A percentile compares a stretch with the other conserved stretches of the same genome.
phyloP scores from a whole-genome alignment of 2,329 filamentous ascomycete genomes.

The Anisogramma anomala region DNA sequence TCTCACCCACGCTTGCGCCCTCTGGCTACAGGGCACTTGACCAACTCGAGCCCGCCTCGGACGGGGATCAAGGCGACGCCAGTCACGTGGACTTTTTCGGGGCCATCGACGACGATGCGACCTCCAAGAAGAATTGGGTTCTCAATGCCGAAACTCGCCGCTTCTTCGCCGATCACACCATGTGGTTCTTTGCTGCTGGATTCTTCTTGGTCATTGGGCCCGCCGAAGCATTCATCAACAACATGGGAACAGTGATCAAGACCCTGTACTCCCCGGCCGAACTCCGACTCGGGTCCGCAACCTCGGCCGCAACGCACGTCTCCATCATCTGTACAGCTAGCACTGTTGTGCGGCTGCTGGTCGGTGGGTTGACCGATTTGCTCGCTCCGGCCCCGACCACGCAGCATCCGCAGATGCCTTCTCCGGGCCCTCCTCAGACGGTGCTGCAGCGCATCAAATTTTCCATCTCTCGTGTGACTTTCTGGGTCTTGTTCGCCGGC shows the following conservation, averaged over 20 bases:
- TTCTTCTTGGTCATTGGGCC: conserved; percentile 92
- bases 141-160: conserved; percentile 81
- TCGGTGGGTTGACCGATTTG: conserved; percentile 78
- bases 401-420: conserved; percentile 40
- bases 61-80: conserved; percentile 32
- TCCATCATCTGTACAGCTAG: conserved; percentile 85
- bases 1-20: conserved; percentile 35
- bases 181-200: conserved; percentile 87
- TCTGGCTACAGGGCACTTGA: conserved; percentile 49
- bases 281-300: conserved; percentile 30
- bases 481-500: conserved; percentile 65
- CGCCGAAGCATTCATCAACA: conserved; percentile 97
- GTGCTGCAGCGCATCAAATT: conserved; percentile 27
- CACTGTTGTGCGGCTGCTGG: conserved; percentile 79
- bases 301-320: conserved; percentile 74
- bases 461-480: conserved; percentile 63
- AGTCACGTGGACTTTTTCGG: conserved; percentile 28
- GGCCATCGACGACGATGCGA: conserved; percentile 32
- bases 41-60: conserved; percentile 25
- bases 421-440: conserved; percentile 21
- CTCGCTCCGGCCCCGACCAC: conserved; percentile 59
- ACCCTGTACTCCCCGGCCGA: conserved; percentile 58
- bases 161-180: conserved; percentile 79
- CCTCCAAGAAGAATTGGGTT: conserved; percentile 75
- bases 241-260: conserved; percentile 84